A percentile compares a stretch with the other conserved stretches of the same genome.
Evolutionary conservation across 1,284 basidiomycete genomes (phyloP).

Genomic region (Xanthoconium separans): DNA sequence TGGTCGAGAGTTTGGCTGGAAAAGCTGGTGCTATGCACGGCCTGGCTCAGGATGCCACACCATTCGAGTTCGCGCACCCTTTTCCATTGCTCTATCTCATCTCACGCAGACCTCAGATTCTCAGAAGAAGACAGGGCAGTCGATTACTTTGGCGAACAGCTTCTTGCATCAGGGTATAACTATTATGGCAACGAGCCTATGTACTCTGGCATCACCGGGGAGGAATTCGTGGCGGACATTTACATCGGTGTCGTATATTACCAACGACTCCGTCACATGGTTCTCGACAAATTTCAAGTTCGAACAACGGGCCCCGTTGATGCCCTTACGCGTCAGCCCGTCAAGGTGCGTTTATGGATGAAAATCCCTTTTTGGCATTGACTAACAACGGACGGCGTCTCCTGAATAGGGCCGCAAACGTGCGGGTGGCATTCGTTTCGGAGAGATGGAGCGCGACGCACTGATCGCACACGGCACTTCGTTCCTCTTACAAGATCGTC

Average conservation of each 20-base stretch:
- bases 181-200: slow-evolving; percentile 99
- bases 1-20: slow-evolving; percentile 98
- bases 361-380: background rate
- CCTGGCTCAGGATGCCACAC: slow-evolving; percentile 96
- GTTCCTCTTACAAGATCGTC: slow-evolving; percentile 94
- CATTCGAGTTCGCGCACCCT: slow-evolving; percentile 74
- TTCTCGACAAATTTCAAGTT: slow-evolving; percentile 99
- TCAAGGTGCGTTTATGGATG: slow-evolving; percentile 67
- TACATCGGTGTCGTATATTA: slow-evolving; percentile 99
- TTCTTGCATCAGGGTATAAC: slow-evolving; percentile 94
- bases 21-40: slow-evolving; percentile 99
- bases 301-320: slow-evolving; percentile 98
- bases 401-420: slow-evolving; percentile 87
- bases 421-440: slow-evolving; percentile 98
- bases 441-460: slow-evolving; percentile 99
- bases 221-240: slow-evolving; percentile 98
- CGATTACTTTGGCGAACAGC: slow-evolving; percentile 96
- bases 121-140: slow-evolving; percentile 95
- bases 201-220: slow-evolving; percentile 99
- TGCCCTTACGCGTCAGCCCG: slow-evolving; percentile 92
- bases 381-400: slow-evolving; percentile 5
- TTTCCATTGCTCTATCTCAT: background rate
- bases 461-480: slow-evolving; percentile 98
- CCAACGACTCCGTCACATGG: slow-evolving; percentile 98
- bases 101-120: slow-evolving; percentile 59